Evolutionary conservation across 805 yeast species (phyloP).

Genomic region (Pichia pseudocactophila): DNA sequence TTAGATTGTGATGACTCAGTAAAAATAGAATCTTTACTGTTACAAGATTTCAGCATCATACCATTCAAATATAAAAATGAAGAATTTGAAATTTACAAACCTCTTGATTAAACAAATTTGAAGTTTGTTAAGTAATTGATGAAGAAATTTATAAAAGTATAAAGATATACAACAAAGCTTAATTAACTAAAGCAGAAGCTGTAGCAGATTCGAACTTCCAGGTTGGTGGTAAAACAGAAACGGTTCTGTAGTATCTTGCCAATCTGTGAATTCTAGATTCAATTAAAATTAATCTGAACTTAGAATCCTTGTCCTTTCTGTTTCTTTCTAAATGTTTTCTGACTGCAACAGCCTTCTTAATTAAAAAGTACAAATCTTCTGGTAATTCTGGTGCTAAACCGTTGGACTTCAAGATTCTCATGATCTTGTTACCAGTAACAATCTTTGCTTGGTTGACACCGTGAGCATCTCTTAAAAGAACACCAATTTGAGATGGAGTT

Average conservation of each 20-base stretch:
- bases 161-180: slow-evolving; percentile 29
- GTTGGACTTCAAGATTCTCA: slow-evolving; percentile 97
- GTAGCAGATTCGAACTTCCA: slow-evolving; percentile 99
- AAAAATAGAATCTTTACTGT: slow-evolving; percentile 23
- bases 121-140: neutral
- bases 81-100: slow-evolving; percentile 28
- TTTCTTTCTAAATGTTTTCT: slow-evolving; percentile 99
- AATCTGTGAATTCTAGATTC: slow-evolving; percentile 99
- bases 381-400: slow-evolving; percentile 99
- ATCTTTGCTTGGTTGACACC: slow-evolving; percentile 98
- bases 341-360: slow-evolving; percentile 99
- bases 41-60: slow-evolving; percentile 34
- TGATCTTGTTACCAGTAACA: slow-evolving; percentile 98
- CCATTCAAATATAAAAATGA: slow-evolving; percentile 34
- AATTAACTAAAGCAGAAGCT: slow-evolving; percentile 99
- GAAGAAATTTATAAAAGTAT: no score
- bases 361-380: slow-evolving; percentile 98
- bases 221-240: slow-evolving; percentile 98
- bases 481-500: slow-evolving; percentile 99
- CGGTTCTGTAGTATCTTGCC: slow-evolving; percentile 99
- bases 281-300: slow-evolving; percentile 99
- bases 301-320: slow-evolving; percentile 99
- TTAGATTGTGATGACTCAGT: slow-evolving; percentile 23
- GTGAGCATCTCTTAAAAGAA: slow-evolving; percentile 98
- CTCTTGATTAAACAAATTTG: no score